Evolutionary conservation across 2,329 filamentous ascomycete genomes (phyloP).

Genomic region (Botrytis pseudocinerea): DNA sequence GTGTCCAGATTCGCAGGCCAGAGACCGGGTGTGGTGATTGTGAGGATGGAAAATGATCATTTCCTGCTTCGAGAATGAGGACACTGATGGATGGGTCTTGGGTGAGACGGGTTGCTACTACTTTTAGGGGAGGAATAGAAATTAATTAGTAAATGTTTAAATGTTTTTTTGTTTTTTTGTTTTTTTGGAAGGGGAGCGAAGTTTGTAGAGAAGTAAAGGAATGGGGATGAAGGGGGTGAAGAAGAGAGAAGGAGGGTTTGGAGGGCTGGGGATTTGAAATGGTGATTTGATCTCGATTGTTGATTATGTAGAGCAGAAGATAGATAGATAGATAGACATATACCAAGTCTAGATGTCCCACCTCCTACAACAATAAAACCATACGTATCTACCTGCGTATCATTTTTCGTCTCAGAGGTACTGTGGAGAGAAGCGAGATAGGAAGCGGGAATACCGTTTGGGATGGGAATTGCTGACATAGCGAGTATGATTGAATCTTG

Average conservation of each 20-base stretch:
- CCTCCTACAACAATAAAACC: background rate
- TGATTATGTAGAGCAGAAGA: too few species aligned
- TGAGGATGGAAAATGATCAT: slow-evolving; percentile 41
- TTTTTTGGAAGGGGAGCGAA: background rate
- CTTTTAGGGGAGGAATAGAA: background rate
- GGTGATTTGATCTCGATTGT: too few species aligned
- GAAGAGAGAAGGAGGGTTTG: too few species aligned
- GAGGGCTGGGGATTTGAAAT: too few species aligned
- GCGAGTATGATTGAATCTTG: too few species aligned
- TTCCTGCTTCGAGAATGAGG: slow-evolving; percentile 46
- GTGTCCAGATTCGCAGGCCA: background rate
- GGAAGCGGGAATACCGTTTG: too few species aligned
- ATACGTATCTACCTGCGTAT: background rate
- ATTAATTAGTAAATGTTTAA: background rate
- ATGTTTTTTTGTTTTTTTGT: too few species aligned
- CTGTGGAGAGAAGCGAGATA: too few species aligned
- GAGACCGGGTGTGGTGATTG: slow-evolving; percentile 39
- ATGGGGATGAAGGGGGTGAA: background rate
- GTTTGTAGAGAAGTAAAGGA: too few species aligned
- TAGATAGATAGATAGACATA: too few species aligned
- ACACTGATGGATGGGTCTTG: slow-evolving; percentile 43
- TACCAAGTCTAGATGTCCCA: background rate
- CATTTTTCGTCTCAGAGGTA: too few species aligned
- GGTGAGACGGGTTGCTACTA: slow-evolving; percentile 45
- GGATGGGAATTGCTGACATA: too few species aligned